A percentile compares a stretch with the other conserved stretches of the same genome.
phyloP scores from a whole-genome alignment of 1,284 basidiomycete species.

The Schizophyllum amplum region DNA sequence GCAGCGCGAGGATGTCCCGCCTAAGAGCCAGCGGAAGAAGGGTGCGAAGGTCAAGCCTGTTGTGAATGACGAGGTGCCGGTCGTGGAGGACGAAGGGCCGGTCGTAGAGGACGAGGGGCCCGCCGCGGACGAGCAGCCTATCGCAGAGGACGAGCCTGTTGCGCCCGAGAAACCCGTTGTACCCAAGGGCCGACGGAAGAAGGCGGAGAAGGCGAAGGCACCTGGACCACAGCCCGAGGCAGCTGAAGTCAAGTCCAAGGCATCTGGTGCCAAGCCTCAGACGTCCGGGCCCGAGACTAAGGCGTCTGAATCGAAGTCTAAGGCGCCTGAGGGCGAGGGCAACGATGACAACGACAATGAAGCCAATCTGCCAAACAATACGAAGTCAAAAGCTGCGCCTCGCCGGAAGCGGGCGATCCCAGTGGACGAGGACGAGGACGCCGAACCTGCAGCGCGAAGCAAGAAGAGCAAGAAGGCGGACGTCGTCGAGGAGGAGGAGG shows the following conservation, averaged over 20 bases:
- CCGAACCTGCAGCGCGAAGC: neutral
- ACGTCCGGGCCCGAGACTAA: too few species aligned
- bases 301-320: too few species aligned
- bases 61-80: neutral
- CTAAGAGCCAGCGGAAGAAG: too few species aligned
- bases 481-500: neutral
- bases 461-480: neutral
- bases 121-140: neutral
- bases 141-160: neutral
- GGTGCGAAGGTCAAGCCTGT: too few species aligned
- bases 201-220: too few species aligned
- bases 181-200: neutral
- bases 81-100: neutral
- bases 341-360: neutral
- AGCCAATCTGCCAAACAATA: neutral
- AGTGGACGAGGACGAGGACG: neutral
- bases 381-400: neutral
- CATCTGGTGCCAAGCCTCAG: too few species aligned
- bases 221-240: too few species aligned
- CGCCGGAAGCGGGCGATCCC: too few species aligned
- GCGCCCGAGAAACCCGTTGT: too few species aligned
- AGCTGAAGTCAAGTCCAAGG: too few species aligned
- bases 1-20: neutral
- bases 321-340: neutral
- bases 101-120: neutral